phyloP scores from a whole-genome alignment of 2,329 filamentous ascomycete species.

The Cordyceps militaris region DNA sequence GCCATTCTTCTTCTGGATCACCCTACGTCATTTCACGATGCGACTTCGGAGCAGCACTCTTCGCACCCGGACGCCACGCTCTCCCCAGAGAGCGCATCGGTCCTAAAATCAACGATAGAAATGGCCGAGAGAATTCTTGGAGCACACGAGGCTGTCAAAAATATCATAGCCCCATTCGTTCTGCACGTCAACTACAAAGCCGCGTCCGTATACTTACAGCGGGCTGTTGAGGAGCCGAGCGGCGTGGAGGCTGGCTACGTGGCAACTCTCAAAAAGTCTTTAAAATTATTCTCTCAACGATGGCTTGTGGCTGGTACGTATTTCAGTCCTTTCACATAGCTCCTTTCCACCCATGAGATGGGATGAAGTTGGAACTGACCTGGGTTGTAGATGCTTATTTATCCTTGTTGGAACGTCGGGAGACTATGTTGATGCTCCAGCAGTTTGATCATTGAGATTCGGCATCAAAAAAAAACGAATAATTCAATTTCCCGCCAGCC shows the following conservation, averaged over 20 bases:
- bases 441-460: neutral
- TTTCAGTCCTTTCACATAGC: neutral
- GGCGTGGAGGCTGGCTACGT: neutral
- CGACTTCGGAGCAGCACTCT: too few species aligned
- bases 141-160: neutral
- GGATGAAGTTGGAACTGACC: neutral
- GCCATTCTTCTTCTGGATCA: conserved; percentile 7
- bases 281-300: neutral
- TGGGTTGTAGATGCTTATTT: neutral
- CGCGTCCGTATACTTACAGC: neutral
- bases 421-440: conserved; percentile 2
- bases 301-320: conserved; percentile 7
- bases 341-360: neutral
- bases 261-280: neutral
- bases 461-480: too few species aligned
- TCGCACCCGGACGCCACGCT: neutral
- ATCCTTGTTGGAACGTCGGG: neutral
- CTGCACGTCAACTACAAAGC: conserved; percentile 8
- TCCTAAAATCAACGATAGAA: neutral
- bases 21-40: neutral
- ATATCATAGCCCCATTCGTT: neutral
- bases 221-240: neutral
- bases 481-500: too few species aligned
- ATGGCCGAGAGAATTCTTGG: neutral
- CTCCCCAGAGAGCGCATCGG: neutral